Percentiles rank a stretch among this genome's conserved stretches.
These are phyloP conservation scores for Hericium coralloides DNA, from an alignment of 768 basidiomycete genomes.

Conservation along the genomic window DNA sequence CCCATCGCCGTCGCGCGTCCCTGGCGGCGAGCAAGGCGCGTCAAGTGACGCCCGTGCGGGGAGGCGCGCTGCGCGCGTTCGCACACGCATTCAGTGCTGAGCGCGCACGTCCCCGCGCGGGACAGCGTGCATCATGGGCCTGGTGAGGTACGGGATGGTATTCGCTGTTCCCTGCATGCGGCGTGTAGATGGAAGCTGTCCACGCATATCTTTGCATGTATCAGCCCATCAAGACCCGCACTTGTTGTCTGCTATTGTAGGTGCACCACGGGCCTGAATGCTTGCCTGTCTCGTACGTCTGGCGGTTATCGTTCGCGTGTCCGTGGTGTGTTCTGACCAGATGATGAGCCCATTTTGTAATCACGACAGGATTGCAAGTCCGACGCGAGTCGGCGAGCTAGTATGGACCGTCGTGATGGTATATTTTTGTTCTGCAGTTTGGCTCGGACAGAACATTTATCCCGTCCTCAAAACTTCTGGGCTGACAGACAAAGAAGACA, in stretches of 20 bases:
- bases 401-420: too few relatives aligned
- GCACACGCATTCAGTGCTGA: not conserved
- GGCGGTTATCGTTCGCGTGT: not conserved
- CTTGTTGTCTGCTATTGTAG: not conserved
- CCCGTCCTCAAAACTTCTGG: too few relatives aligned
- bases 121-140: not conserved
- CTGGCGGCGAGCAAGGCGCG: not conserved
- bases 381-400: too few relatives aligned
- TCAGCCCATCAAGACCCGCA: not conserved
- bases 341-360: too few relatives aligned
- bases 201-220: not conserved
- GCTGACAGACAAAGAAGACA: too few relatives aligned
- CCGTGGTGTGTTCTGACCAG: not conserved
- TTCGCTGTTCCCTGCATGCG: not conserved
- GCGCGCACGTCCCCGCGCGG: not conserved
- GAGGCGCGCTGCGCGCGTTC: not conserved
- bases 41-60: not conserved
- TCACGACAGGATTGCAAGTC: too few relatives aligned
- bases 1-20: not conserved
- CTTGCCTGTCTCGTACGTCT: not conserved
- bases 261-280: not conserved
- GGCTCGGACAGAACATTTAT: too few relatives aligned
- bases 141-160: not conserved
- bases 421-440: too few relatives aligned
- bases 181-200: not conserved